A percentile compares a stretch with the other conserved stretches of the same genome.
phyloP scores from a whole-genome alignment of 2,329 filamentous ascomycete species.

The Ceratocystis lukuohia region DNA sequence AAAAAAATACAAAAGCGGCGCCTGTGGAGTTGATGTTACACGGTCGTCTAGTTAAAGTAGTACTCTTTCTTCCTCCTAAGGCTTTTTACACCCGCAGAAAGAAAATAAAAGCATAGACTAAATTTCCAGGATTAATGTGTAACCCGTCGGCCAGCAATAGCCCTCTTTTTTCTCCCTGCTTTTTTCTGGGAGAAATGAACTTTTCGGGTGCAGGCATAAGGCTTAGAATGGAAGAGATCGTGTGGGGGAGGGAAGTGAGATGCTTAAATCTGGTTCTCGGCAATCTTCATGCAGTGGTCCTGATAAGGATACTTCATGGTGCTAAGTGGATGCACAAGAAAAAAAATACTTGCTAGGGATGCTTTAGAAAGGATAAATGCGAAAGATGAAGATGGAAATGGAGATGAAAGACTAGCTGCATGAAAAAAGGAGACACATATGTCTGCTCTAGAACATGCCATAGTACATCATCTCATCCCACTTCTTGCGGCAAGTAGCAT shows the following conservation, averaged over 20 bases:
- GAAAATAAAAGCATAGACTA: not conserved
- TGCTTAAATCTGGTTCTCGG: not conserved
- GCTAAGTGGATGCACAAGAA: not conserved
- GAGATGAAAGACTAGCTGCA: not conserved
- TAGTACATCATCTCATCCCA: slow-evolving; percentile 35
- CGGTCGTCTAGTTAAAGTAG: slow-evolving; percentile 2
- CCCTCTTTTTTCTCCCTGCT: not conserved
- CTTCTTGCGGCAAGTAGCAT: slow-evolving; percentile 44
- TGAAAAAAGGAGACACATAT: not conserved
- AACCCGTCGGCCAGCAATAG: not conserved
- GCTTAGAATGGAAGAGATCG: not conserved
- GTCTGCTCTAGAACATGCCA: not conserved
- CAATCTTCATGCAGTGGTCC: not conserved
- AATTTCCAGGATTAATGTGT: not conserved
- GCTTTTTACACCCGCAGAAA: not conserved
- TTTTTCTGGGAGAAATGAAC: not conserved
- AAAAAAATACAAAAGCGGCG: not conserved
- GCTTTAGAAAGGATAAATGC: not conserved
- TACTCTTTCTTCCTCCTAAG: not conserved
- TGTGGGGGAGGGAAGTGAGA: not conserved
- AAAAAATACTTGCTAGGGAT: not conserved
- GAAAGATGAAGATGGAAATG: not conserved
- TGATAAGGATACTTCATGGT: not conserved
- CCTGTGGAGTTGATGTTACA: not conserved
- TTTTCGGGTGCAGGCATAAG: no score